Conservation (phyloP, 2,329 filamentous ascomycete species). For the Sporothrix globosa region DNA sequence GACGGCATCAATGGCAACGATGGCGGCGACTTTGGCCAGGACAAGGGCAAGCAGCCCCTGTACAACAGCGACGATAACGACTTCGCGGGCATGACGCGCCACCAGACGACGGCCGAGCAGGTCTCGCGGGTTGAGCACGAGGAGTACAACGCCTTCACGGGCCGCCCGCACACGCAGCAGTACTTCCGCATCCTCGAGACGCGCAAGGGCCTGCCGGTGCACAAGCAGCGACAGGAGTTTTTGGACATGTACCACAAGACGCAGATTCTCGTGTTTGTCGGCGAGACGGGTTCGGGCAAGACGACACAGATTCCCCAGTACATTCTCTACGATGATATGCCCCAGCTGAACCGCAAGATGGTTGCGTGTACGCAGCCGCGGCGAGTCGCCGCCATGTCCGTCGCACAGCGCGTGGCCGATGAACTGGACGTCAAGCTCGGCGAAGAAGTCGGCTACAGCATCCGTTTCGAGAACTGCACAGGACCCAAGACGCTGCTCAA, state of each 20-base stretch:
- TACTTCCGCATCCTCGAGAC: slow-evolving; percentile 90
- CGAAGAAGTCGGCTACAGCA: slow-evolving; percentile 96
- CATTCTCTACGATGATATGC: slow-evolving; percentile 94
- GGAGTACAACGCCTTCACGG: slow-evolving; percentile 83
- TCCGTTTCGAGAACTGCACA: slow-evolving; percentile 97
- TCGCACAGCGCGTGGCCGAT: slow-evolving; percentile 94
- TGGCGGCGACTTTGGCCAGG: slow-evolving; percentile 33
- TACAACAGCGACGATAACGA: slow-evolving; percentile 39
- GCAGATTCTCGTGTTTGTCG: slow-evolving; percentile 97
- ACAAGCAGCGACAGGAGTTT: slow-evolving; percentile 93
- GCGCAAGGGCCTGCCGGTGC: slow-evolving; percentile 83
- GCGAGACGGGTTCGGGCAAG: slow-evolving; percentile 98
- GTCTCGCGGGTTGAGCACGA: slow-evolving; percentile 76
- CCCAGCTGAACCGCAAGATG: slow-evolving; percentile 82
- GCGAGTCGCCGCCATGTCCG: slow-evolving; percentile 97
- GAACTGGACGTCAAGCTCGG: slow-evolving; percentile 94
- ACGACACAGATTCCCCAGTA: slow-evolving; percentile 99
- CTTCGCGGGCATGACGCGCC: slow-evolving; percentile 71
- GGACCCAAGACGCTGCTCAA: slow-evolving; percentile 88
- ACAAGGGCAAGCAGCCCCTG: slow-evolving; percentile 7
- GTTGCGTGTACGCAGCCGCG: slow-evolving; percentile 97
- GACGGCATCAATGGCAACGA: slow-evolving; percentile 45
- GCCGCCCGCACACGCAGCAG: slow-evolving; percentile 71
- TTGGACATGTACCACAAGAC: slow-evolving; percentile 88
- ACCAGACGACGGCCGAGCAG: slow-evolving; percentile 76